Evolutionary conservation across 2,329 filamentous ascomycete genomes (phyloP).

Genomic region (Stagonosporopsis chrysanthemi): DNA sequence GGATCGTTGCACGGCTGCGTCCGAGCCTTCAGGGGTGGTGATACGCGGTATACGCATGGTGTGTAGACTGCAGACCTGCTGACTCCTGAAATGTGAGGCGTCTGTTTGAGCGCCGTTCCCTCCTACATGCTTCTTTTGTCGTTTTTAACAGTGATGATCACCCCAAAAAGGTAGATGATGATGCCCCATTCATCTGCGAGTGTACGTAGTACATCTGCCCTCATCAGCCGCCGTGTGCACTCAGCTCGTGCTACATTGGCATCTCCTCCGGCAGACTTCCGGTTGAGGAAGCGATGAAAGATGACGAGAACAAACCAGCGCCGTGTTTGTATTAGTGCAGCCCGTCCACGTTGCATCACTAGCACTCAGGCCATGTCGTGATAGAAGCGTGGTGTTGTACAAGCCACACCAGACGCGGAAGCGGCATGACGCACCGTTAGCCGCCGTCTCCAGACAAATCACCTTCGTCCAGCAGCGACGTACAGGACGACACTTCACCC

Average conservation of each 20-base stretch:
- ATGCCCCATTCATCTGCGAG: too few species aligned
- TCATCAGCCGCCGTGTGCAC: not conserved
- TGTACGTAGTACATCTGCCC: too few species aligned
- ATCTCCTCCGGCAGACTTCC: not conserved
- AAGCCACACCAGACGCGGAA: conserved; percentile 11
- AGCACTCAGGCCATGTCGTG: not conserved
- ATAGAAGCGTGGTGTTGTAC: conserved; percentile 13
- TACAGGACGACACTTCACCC: conserved; percentile 29
- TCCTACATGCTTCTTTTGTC: too few species aligned
- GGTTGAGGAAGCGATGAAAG: not conserved
- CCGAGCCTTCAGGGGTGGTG: conserved; percentile 11
- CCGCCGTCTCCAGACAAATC: conserved; percentile 35
- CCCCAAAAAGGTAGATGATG: too few species aligned
- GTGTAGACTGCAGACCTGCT: too few species aligned
- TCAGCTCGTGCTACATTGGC: not conserved
- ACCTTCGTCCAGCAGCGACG: conserved; percentile 46
- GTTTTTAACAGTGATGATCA: too few species aligned
- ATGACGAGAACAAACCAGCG: not conserved
- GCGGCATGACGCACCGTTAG: conserved; percentile 16
- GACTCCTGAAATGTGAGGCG: not conserved
- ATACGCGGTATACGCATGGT: conserved; percentile 3
- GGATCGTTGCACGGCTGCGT: conserved; percentile 1
- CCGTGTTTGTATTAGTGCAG: not conserved
- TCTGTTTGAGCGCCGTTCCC: not conserved
- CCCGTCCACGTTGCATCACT: not conserved